phyloP scores from a whole-genome alignment of 352 stramenopile genomes.

The Pythium coloratum region DNA sequence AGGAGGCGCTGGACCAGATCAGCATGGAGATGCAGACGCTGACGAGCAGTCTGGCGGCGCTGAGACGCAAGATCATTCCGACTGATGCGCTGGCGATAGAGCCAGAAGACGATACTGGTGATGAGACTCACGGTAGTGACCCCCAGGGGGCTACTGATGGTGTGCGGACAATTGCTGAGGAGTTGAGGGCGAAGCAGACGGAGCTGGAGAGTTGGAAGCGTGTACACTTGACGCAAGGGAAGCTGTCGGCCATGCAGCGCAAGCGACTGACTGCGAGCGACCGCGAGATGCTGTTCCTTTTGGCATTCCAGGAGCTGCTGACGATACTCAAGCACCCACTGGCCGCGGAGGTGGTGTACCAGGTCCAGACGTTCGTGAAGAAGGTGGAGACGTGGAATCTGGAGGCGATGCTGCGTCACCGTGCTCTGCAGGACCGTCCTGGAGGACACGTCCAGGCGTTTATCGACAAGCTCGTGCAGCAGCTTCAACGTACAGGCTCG shows the following conservation, averaged over 20 bases:
- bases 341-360: slow-evolving; percentile 71
- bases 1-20: slow-evolving; percentile 48
- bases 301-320: slow-evolving; percentile 61
- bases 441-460: slow-evolving; percentile 66
- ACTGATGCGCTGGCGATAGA: slow-evolving; percentile 30
- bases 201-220: slow-evolving; percentile 47
- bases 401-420: slow-evolving; percentile 43
- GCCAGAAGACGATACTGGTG: slow-evolving; percentile 1
- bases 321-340: slow-evolving; percentile 56
- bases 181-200: slow-evolving; percentile 39
- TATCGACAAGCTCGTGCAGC: slow-evolving; percentile 57
- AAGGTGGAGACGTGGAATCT: slow-evolving; percentile 58
- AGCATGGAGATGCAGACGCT: slow-evolving; percentile 15
- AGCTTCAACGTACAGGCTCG: slow-evolving; percentile 37
- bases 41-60: slow-evolving; percentile 11
- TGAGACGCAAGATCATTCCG: slow-evolving; percentile 21
- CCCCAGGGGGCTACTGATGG: not conserved
- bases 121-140: too few relatives aligned
- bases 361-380: slow-evolving; percentile 79
- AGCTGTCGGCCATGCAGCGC: slow-evolving; percentile 20
- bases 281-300: slow-evolving; percentile 60
- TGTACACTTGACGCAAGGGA: slow-evolving; percentile 22
- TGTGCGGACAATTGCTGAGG: slow-evolving; percentile 41
- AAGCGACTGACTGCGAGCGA: slow-evolving; percentile 40
- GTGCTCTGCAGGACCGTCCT: slow-evolving; percentile 38